These are phyloP conservation scores for Phytophthora ramorum DNA, from an alignment of 352 stramenopile species.

Conservation along the genomic window DNA sequence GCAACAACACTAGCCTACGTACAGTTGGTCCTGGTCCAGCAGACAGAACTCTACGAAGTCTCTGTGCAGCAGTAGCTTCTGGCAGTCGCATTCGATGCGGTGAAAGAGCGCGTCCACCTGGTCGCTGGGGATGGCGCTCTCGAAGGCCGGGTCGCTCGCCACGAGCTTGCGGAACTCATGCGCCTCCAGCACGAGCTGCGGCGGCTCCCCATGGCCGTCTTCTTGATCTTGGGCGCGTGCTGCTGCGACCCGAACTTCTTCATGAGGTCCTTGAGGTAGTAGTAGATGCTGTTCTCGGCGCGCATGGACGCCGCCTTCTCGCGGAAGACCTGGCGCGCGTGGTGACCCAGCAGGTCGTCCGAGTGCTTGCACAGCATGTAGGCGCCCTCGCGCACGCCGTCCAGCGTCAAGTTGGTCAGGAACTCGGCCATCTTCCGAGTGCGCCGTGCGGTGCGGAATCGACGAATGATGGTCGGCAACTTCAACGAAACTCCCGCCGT, in stretches of 20 bases:
- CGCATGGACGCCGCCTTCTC: slow-evolving; percentile 85
- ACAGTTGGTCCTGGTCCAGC: slow-evolving; percentile 83
- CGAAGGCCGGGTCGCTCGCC: slow-evolving; percentile 78
- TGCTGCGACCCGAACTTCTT: slow-evolving; percentile 63
- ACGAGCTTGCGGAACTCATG: slow-evolving; percentile 85
- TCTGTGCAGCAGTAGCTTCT: slow-evolving; percentile 61
- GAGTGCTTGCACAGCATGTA: slow-evolving; percentile 90
- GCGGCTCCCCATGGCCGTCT: slow-evolving; percentile 38
- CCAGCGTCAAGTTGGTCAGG: slow-evolving; percentile 74
- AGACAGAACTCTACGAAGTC: slow-evolving; percentile 88
- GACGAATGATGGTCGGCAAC: too few relatives aligned
- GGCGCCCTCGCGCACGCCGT: slow-evolving; percentile 75
- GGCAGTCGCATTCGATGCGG: slow-evolving; percentile 64
- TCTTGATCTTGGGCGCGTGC: slow-evolving; percentile 52
- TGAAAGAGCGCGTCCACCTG: slow-evolving; percentile 81
- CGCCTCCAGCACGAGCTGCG: slow-evolving; percentile 61
- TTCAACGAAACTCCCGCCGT: slow-evolving; percentile 39
- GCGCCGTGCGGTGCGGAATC: neutral
- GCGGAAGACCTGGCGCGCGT: slow-evolving; percentile 82
- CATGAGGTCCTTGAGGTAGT: slow-evolving; percentile 88
- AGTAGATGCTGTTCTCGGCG: slow-evolving; percentile 85
- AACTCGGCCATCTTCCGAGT: slow-evolving; percentile 41
- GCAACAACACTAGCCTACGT: slow-evolving; percentile 11
- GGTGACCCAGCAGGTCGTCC: slow-evolving; percentile 82
- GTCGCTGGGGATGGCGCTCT: slow-evolving; percentile 71